Conservation (phyloP, 768 basidiomycete species). For the Leccinum imitatum region DNA sequence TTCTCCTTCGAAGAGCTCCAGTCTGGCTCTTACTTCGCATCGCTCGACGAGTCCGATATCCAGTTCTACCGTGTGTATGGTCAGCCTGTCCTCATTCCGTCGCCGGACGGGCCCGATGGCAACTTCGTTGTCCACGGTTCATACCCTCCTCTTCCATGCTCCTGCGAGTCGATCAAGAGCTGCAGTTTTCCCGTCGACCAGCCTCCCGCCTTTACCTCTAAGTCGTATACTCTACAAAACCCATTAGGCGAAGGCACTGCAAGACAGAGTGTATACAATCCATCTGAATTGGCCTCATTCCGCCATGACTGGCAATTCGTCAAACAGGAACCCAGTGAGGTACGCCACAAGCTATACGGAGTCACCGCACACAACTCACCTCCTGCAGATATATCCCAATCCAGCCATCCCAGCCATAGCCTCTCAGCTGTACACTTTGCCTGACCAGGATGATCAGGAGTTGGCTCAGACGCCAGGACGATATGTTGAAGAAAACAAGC, state of each 20-base stretch:
- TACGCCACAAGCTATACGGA: conserved; percentile 10
- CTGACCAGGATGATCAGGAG: conserved; percentile 15
- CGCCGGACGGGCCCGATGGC: conserved; percentile 21
- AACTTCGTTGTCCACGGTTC: conserved; percentile 16
- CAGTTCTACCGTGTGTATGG: conserved; percentile 34
- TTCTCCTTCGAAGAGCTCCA: conserved; percentile 37
- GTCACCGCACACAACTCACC: conserved; percentile 8
- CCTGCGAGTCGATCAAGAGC: conserved; percentile 1
- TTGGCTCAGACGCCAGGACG: conserved; percentile 1
- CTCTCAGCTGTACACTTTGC: conserved; percentile 16
- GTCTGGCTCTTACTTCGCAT: conserved; percentile 31
- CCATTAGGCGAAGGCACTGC: conserved; percentile 23
- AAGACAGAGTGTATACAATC: background rate
- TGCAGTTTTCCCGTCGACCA: conserved; percentile 6
- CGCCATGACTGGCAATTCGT: conserved; percentile 20
- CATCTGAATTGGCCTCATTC: background rate
- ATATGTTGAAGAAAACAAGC: conserved; percentile 17
- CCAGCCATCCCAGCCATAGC: conserved; percentile 15
- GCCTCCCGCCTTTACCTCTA: conserved; percentile 14
- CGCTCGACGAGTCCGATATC: conserved; percentile 33
- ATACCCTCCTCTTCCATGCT: conserved; percentile 4
- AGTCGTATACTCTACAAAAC: conserved; percentile 31
- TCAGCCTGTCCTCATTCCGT: conserved; percentile 33
- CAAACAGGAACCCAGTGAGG: conserved; percentile 30
- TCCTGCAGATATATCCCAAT: conserved; percentile 15